These are phyloP conservation scores for Striga hermonthica DNA, from an alignment of 305 asterid species.

Conservation along the genomic window DNA sequence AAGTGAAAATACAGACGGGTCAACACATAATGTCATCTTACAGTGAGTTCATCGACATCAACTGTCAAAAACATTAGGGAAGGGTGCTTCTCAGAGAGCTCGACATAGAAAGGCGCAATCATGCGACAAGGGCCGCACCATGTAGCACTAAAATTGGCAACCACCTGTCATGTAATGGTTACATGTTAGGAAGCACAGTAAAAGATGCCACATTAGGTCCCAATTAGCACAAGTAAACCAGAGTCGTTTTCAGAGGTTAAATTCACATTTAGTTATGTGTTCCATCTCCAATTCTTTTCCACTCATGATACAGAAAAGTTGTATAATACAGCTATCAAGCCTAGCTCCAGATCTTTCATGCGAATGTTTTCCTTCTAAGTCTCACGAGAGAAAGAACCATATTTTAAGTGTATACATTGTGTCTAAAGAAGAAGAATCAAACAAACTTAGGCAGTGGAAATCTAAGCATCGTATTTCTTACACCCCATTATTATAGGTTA, in stretches of 20 bases:
- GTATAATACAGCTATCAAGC: too few species aligned
- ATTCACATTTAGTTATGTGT: neutral
- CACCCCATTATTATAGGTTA: too few species aligned
- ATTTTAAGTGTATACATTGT: too few species aligned
- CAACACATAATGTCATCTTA: too few species aligned
- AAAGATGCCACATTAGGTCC: neutral
- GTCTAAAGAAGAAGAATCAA: too few species aligned
- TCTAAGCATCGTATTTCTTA: too few species aligned
- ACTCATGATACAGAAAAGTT: too few species aligned
- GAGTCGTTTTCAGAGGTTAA: neutral
- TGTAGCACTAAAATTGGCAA: conserved; percentile 91
- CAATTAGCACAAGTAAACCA: neutral
- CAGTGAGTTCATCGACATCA: conserved; percentile 90
- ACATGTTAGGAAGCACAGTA: conserved; percentile 28
- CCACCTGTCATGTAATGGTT: conserved; percentile 52
- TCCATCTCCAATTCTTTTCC: neutral
- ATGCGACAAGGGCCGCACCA: conserved; percentile 98
- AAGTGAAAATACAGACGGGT: conserved; percentile 32
- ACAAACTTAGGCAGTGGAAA: too few species aligned
- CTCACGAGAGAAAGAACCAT: too few species aligned
- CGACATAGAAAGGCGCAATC: conserved; percentile 81
- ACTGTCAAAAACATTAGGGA: conserved; percentile 73
- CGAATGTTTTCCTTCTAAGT: too few species aligned
- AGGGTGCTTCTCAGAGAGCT: conserved; percentile 81
- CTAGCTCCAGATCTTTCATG: too few species aligned